Evolutionary conservation across 768 basidiomycete species (phyloP), one percentile per base, ranked within the genome.

Genomic region (Lactarius tabidus): DNA sequence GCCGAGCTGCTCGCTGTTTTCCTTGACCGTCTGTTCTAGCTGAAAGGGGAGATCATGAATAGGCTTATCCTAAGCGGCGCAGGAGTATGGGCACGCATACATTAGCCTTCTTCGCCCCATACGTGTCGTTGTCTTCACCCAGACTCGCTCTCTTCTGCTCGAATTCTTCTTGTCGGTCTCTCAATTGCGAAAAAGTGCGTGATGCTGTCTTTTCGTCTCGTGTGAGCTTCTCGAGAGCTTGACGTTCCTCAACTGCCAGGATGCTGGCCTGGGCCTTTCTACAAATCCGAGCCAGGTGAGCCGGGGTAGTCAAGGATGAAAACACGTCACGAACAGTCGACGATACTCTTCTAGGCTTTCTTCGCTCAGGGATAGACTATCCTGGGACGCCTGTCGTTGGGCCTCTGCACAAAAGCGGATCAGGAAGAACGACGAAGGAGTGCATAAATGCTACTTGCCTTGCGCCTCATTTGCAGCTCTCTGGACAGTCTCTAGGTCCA

Each of bases 321-420:
- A 23, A 56, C 18, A 12, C 54, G 14, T 57, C 23, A 62, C 23
- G 51, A 76, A 93, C 91, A 95, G 80, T 73, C 82, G 79, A 14
- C 86, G 86, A 74, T 99, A 99, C 74, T 98, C 91, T 43, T 90
- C 88, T 17, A 98, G 78, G 72, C 88, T 91, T 63, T 91, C 88
- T 72, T 92, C 88, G 62, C 85, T 90, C 6, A 99, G 79, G 0
- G 91, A 87, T 52, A 91, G 78, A 52, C 91, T 95, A 62, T 84
- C 79, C 71, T 87, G 84, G 12, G 91, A 87, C 7, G 86, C 82
- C 71, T 80, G 84, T 61, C 89, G 79, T 70, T 91, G 89, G 33
- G 85, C 85, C 80, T 93, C 93, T 91, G 70, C 33, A 36, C 69
- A 71, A 18, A 28, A 14, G 1, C 26, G 69, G 71, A 65, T 52